A percentile compares a stretch with the other conserved stretches of the same genome.
Evolutionary conservation across 2,329 filamentous ascomycete species (phyloP).

Genomic region (Pseudocercospora musae): DNA sequence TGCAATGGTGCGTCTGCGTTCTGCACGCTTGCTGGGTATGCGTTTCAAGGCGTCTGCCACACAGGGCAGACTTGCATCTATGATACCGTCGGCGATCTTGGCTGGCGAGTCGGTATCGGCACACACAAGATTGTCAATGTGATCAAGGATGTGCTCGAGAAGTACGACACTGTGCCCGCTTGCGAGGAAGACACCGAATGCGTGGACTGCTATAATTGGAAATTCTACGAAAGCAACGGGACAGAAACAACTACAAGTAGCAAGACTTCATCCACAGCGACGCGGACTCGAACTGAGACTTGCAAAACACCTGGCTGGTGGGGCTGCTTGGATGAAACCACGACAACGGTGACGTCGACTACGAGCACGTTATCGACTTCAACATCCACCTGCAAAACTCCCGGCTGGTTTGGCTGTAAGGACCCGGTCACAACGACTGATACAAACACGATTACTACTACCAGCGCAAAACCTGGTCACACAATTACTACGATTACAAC

Average conservation of each 20-base stretch:
- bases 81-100: constrained; percentile 86
- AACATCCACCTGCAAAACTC: constrained; percentile 56
- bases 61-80: constrained; percentile 85
- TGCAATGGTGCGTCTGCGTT: constrained; percentile 87
- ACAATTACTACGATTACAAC: constrained; percentile 32
- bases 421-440: constrained; percentile 47
- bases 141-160: constrained; percentile 80
- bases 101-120: constrained; percentile 86
- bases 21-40: constrained; percentile 89
- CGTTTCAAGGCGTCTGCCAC: constrained; percentile 89
- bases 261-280: constrained; percentile 54
- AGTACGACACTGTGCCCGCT: constrained; percentile 74
- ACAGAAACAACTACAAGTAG: constrained; percentile 66
- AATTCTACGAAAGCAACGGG: constrained; percentile 89
- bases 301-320: constrained; percentile 93
- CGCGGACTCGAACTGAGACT: constrained; percentile 72
- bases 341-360: constrained; percentile 36
- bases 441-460: constrained; percentile 26
- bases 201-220: constrained; percentile 88
- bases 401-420: constrained; percentile 67
- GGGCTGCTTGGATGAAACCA: constrained; percentile 67
- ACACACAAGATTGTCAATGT: constrained; percentile 88
- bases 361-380: constrained; percentile 40
- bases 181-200: constrained; percentile 75
- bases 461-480: constrained; percentile 24